Evolutionary conservation across 371 early-diverging fungal species (phyloP).

Genomic region (Coemansia sp.): DNA sequence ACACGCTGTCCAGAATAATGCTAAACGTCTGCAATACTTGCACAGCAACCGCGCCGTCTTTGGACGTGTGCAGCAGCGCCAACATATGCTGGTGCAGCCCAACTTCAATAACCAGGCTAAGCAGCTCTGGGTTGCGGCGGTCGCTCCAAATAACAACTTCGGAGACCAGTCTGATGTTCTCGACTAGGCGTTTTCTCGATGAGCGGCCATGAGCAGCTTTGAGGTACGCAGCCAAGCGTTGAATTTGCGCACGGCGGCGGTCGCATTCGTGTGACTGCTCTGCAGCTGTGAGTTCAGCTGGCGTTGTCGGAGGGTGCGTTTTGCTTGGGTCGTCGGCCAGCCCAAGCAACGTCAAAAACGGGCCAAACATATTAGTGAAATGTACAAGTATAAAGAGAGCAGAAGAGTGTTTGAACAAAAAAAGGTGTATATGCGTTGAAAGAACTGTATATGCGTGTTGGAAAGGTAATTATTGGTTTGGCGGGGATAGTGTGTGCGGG

Average conservation of each 20-base stretch:
- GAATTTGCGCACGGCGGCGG: slow-evolving; percentile 20
- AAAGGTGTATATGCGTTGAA: not conserved
- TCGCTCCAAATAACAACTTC: slow-evolving; percentile 62
- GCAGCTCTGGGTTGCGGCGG: slow-evolving; percentile 55
- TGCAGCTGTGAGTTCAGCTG: not conserved
- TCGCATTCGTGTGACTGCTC: not conserved
- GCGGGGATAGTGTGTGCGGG: not conserved
- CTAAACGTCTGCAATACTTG: slow-evolving; percentile 64
- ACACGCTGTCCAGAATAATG: slow-evolving; percentile 61
- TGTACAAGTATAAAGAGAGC: not conserved
- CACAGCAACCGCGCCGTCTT: slow-evolving; percentile 46
- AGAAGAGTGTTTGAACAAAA: not conserved
- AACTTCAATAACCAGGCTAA: slow-evolving; percentile 52
- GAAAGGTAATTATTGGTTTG: not conserved
- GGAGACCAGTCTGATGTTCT: slow-evolving; percentile 54
- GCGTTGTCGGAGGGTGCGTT: not conserved
- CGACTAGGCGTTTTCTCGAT: slow-evolving; percentile 31
- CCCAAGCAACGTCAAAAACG: slow-evolving; percentile 31
- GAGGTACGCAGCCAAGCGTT: slow-evolving; percentile 18
- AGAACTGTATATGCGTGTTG: not conserved
- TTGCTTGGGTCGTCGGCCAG: slow-evolving; percentile 12
- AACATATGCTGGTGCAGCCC: slow-evolving; percentile 28
- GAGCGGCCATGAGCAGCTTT: slow-evolving; percentile 5
- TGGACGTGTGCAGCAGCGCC: slow-evolving; percentile 32
- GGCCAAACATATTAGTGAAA: slow-evolving; percentile 21